A percentile compares a stretch with the other conserved stretches of the same genome.
Conservation (phyloP, 2,329 filamentous ascomycete genomes). For the Pyricularia sp. region DNA sequence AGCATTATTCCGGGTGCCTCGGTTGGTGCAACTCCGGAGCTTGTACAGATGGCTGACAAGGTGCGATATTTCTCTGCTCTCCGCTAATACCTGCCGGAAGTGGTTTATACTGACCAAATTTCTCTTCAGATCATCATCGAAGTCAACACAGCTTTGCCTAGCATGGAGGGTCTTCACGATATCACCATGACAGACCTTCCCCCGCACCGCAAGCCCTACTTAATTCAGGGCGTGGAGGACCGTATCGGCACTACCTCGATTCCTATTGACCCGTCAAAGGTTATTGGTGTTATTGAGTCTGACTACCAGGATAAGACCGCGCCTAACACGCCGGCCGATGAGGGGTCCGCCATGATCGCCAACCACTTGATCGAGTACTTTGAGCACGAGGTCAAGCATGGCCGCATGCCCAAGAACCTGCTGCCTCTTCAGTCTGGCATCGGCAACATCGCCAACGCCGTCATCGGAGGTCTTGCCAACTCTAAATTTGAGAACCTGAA, state of each 20-base stretch:
- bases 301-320: conserved; percentile 70
- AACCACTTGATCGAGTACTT: conserved; percentile 71
- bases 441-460: conserved; percentile 88
- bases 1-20: conserved; percentile 82
- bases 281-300: conserved; percentile 76
- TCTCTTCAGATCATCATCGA: conserved; percentile 65
- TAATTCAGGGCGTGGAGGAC: conserved; percentile 79
- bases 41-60: conserved; percentile 87
- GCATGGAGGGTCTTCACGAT: conserved; percentile 81
- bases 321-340: conserved; percentile 70
- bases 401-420: conserved; percentile 66
- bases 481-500: conserved; percentile 81
- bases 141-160: conserved; percentile 79
- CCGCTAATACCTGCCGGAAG: neutral
- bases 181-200: conserved; percentile 84
- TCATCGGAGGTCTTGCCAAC: conserved; percentile 71
- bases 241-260: conserved; percentile 77
- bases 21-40: conserved; percentile 75
- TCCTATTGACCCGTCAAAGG: conserved; percentile 71
- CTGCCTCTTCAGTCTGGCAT: conserved; percentile 59
- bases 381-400: conserved; percentile 73
- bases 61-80: conserved; percentile 18
- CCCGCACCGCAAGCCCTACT: conserved; percentile 71
- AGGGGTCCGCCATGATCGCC: conserved; percentile 62
- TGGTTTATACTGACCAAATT: neutral